A percentile compares a stretch with the other conserved stretches of the same genome.
These are phyloP conservation scores for Diaporthe helianthi DNA, from an alignment of 2,329 filamentous ascomycete species.

Conservation along the genomic window DNA sequence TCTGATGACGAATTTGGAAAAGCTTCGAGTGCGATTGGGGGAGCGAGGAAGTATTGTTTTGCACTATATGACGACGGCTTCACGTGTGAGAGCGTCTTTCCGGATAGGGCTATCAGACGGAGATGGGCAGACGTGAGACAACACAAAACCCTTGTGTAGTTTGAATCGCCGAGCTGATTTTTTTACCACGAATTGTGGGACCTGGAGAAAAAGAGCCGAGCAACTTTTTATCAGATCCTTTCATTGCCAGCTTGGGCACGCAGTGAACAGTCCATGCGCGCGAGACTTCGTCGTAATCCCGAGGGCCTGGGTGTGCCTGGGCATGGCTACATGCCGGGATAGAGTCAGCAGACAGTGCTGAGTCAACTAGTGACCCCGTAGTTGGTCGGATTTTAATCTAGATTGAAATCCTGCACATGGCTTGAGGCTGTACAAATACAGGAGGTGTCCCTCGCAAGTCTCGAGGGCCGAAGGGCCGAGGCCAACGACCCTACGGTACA, in stretches of 20 bases:
- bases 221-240: neutral
- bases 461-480: neutral
- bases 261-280: neutral
- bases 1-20: no score
- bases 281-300: neutral
- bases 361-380: neutral
- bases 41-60: neutral
- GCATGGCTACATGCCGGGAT: neutral
- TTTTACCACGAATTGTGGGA: neutral
- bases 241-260: no score
- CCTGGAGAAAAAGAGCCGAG: neutral
- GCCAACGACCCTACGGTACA: neutral
- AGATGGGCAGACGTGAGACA: neutral
- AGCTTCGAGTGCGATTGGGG: no score
- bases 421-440: slow-evolving; percentile 10
- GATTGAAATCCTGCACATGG: neutral
- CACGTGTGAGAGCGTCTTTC: neutral
- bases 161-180: neutral
- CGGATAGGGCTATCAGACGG: neutral
- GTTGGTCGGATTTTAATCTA: neutral
- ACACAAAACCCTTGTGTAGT: neutral
- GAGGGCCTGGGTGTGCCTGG: neutral
- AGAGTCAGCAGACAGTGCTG: neutral
- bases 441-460: neutral
- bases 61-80: slow-evolving; percentile 7